Evolutionary conservation across 768 basidiomycete genomes (phyloP).

Genomic region (Boletus subparvulus): DNA sequence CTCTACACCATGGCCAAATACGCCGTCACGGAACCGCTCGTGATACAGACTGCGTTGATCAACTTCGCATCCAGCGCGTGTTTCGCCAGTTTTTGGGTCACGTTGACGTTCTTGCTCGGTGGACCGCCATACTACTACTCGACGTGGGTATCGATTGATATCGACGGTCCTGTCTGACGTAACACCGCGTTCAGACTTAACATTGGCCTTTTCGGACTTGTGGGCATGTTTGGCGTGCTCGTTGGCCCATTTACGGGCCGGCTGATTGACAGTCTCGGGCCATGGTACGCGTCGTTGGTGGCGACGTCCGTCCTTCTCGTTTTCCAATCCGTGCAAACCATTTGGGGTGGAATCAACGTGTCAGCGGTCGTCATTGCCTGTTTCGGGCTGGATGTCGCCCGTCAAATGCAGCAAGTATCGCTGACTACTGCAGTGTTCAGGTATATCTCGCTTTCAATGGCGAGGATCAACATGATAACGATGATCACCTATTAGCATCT

Average conservation of each 20-base stretch:
- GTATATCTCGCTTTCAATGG: slow-evolving; percentile 32
- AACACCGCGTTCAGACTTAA: slow-evolving; percentile 35
- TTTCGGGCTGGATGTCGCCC: slow-evolving; percentile 69
- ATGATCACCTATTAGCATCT: slow-evolving; percentile 26
- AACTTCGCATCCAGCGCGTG: slow-evolving; percentile 60
- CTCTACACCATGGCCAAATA: slow-evolving; percentile 77
- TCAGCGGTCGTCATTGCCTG: slow-evolving; percentile 68
- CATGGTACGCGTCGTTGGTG: slow-evolving; percentile 74
- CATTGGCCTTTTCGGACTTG: slow-evolving; percentile 73
- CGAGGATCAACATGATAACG: slow-evolving; percentile 3
- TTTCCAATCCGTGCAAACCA: slow-evolving; percentile 64
- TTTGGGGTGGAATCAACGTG: slow-evolving; percentile 67
- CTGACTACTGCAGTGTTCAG: slow-evolving; percentile 58
- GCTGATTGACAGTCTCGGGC: slow-evolving; percentile 65
- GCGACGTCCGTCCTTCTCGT: slow-evolving; percentile 46
- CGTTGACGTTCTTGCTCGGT: slow-evolving; percentile 78
- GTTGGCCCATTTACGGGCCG: slow-evolving; percentile 69
- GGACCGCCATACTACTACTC: slow-evolving; percentile 75
- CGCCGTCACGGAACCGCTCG: slow-evolving; percentile 70
- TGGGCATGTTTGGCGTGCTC: slow-evolving; percentile 71
- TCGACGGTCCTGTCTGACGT: neutral
- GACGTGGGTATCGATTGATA: slow-evolving; percentile 45
- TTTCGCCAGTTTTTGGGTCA: slow-evolving; percentile 66
- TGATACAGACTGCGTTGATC: slow-evolving; percentile 68
- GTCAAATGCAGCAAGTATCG: slow-evolving; percentile 74